These are phyloP conservation scores for Achaetomiella virescens DNA, from an alignment of 495 filamentous ascomycete genomes.

Conservation along the genomic window DNA sequence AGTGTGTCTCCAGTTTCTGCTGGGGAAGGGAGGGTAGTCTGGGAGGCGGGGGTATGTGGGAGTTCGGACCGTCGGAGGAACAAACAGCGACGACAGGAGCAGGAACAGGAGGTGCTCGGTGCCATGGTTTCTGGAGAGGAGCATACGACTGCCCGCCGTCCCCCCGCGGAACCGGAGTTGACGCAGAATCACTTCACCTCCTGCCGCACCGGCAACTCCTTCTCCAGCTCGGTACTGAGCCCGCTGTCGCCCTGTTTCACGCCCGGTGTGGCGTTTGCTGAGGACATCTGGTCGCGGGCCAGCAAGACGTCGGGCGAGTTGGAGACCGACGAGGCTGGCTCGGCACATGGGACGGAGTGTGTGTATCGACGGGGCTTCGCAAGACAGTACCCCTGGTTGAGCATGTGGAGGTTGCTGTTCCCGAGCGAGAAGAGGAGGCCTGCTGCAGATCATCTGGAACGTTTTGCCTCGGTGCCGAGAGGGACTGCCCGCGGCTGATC, in stretches of 20 bases:
- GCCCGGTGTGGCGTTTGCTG: slow-evolving; percentile 11
- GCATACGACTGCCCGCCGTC: not conserved
- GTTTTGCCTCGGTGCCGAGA: too few relatives aligned
- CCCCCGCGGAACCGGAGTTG: not conserved
- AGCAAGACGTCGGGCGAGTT: not conserved
- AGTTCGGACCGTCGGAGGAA: too few relatives aligned
- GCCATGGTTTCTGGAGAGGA: too few relatives aligned
- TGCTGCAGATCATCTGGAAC: not conserved
- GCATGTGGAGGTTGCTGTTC: not conserved
- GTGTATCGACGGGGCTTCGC: not conserved
- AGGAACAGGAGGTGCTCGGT: not conserved
- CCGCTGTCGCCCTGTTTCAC: slow-evolving; percentile 12
- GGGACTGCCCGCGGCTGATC: too few relatives aligned
- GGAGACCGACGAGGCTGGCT: not conserved
- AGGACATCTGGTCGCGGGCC: slow-evolving; percentile 13
- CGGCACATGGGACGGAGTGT: not conserved
- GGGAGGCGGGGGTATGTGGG: too few relatives aligned
- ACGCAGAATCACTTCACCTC: not conserved
- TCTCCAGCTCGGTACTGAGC: slow-evolving; percentile 6
- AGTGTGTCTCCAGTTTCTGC: too few relatives aligned
- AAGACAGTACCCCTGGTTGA: too few relatives aligned
- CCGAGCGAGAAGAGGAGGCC: not conserved
- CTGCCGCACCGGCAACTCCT: too few relatives aligned
- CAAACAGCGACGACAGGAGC: not conserved
- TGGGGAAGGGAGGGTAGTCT: too few relatives aligned